Conservation (phyloP, 345 rosid genomes). For the Mercurialis annua region DNA sequence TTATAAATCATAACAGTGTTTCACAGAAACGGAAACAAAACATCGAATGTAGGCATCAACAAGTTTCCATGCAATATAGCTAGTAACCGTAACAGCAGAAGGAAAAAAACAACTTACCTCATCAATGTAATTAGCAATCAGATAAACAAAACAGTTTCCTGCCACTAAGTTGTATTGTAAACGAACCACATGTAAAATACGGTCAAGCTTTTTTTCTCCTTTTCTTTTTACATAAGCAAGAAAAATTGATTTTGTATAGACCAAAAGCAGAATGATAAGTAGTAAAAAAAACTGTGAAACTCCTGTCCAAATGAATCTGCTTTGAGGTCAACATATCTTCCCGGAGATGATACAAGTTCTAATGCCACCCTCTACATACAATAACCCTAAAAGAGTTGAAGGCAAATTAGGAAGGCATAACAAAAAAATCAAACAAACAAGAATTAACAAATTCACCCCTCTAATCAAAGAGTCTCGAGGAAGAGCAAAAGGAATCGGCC, state of each 20-base stretch:
- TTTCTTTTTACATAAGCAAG: slow-evolving; percentile 37
- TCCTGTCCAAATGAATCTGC: slow-evolving; percentile 32
- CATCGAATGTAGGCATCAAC: too few species aligned
- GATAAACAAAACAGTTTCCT: background rate
- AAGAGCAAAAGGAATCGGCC: slow-evolving; percentile 35
- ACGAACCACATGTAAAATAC: slow-evolving; percentile 18
- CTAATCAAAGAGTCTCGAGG: slow-evolving; percentile 30
- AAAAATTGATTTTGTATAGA: slow-evolving; percentile 24
- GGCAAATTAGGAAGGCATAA: background rate
- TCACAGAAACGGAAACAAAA: too few species aligned
- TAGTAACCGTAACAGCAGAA: too few species aligned
- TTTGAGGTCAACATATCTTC: slow-evolving; percentile 25
- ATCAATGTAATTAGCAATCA: background rate
- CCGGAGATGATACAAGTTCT: slow-evolving; percentile 42
- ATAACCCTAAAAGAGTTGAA: slow-evolving; percentile 22
- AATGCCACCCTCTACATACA: slow-evolving; percentile 52
- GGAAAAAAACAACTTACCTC: too few species aligned
- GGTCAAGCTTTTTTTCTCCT: slow-evolving; percentile 17
- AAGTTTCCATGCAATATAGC: too few species aligned
- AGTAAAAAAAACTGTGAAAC: slow-evolving; percentile 11
- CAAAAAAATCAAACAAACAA: slow-evolving; percentile 39
- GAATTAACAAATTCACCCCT: slow-evolving; percentile 53
- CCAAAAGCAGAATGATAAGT: slow-evolving; percentile 29
- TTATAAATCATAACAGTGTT: too few species aligned
- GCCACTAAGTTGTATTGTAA: slow-evolving; percentile 15